Conservation (phyloP, 331 rosid species). For the Rosa hybrid region DNA sequence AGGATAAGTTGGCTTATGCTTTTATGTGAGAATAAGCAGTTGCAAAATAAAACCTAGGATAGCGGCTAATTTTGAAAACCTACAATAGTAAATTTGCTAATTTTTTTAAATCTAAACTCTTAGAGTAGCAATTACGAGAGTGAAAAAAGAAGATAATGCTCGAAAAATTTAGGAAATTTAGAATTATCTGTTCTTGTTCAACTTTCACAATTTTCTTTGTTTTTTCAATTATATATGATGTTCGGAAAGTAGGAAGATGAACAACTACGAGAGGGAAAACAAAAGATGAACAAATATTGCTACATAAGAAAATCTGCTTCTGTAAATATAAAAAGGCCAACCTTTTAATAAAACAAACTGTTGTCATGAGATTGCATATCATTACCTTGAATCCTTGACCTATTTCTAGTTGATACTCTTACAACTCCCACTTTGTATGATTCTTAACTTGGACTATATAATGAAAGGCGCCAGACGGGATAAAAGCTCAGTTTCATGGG, state of each 20-base stretch:
- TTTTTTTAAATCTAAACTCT: no score
- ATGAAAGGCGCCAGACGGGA: neutral
- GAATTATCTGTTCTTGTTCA: no score
- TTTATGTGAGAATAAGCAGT: no score
- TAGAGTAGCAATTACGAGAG: no score
- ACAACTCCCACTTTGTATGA: constrained; percentile 58
- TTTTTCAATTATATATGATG: no score
- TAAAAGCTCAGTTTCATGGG: neutral
- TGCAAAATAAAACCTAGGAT: no score
- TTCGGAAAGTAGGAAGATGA: neutral
- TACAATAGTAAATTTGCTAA: no score
- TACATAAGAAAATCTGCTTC: neutral
- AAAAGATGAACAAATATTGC: neutral
- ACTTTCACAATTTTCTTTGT: no score
- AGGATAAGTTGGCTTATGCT: no score
- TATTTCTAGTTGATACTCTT: constrained; percentile 16
- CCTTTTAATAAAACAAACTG: neutral
- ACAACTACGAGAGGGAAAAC: neutral
- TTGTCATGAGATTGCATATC: neutral
- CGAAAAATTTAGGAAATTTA: no score
- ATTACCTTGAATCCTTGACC: constrained; percentile 10
- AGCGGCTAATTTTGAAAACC: no score
- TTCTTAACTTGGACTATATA: neutral
- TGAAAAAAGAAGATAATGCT: no score
- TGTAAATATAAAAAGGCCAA: neutral